Conservation (phyloP, 805 yeast species). For the Candida chauliodis region DNA sequence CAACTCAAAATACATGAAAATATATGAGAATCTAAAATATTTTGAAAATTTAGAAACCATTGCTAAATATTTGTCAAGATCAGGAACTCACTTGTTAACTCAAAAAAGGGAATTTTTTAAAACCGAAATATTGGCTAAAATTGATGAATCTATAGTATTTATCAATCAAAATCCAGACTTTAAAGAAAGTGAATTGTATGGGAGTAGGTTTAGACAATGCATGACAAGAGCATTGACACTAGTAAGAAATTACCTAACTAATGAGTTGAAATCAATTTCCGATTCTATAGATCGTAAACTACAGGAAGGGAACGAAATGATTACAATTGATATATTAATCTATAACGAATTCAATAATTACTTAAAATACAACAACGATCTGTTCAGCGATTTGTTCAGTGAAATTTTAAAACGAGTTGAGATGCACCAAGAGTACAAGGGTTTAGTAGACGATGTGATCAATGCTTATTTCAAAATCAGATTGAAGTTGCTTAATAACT, state of each 20-base stretch:
- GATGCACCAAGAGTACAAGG: constrained; percentile 53
- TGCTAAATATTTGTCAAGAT: constrained; percentile 61
- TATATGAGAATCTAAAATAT: constrained; percentile 48
- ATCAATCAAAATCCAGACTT: constrained; percentile 35
- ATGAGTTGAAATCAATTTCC: constrained; percentile 36
- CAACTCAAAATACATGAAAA: constrained; percentile 37
- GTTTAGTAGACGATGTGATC: constrained; percentile 64
- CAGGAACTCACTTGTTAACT: constrained; percentile 64
- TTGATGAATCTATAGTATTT: constrained; percentile 68
- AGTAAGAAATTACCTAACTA: constrained; percentile 60
- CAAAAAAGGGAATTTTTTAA: constrained; percentile 42
- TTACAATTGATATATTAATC: constrained; percentile 59
- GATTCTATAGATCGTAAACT: constrained; percentile 18
- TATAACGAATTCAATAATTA: constrained; percentile 54
- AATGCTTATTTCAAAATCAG: constrained; percentile 61
- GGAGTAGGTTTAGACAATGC: constrained; percentile 75
- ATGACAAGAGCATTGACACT: constrained; percentile 76
- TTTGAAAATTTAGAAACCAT: constrained; percentile 73
- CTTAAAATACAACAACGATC: constrained; percentile 13
- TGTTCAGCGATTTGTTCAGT: constrained; percentile 29
- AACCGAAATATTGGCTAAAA: constrained; percentile 42
- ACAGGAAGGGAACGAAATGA: constrained; percentile 8
- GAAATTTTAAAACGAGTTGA: constrained; percentile 37
- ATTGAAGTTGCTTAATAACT: constrained; percentile 41
- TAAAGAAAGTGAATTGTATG: constrained; percentile 66